Evolutionary conservation across 441 rosid species (phyloP), one percentile per base, ranked within the genome.

Genomic region (Gossypium davidsonii): DNA sequence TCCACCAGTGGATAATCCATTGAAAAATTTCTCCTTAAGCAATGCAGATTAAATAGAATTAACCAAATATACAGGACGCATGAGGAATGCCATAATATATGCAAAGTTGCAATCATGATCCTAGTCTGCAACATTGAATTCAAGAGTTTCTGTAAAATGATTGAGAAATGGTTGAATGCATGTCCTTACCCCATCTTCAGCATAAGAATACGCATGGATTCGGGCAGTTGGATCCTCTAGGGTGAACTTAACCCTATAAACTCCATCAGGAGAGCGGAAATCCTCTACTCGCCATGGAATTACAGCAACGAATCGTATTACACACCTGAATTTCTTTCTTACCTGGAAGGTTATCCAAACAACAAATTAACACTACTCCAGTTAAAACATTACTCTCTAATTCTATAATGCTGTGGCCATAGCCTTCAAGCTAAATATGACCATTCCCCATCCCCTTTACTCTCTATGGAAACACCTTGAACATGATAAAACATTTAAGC

Each of bases 151-250:
- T 57, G 37, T 64, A 70, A 39, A 42, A 20, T 25, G 34, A 39
- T 23, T 37, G 18, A 48, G 7, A 15, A 9, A 21, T 49, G 67
- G 21, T 14, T 61, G 42, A 39, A 66, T 34, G 2, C 8, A 59
- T n/a, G 71, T 55, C 26, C 83, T 77, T 76, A 92, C 98, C 84
- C 94, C 94, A 53, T 94, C 97, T 73, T 92, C 82, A 17, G 75
- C 90, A 76, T 83, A 89, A 68, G 91, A 70, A 81, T 76, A 84
- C 64, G 88, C 94, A 70, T 86, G 86, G 74, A 91, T 76, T 81
- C 91, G 83, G 49, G 97, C 89, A 17, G 97, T 94, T 55, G 97
- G 94, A 82, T 94, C 97, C 87, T 92, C 98, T 2, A 94, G 60
- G 57, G 94, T 91, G 71, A 94, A 82, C 76, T 92, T 75, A 62